Conservation (phyloP, 75 land plant genomes). For the Picea sitchensis region DNA sequence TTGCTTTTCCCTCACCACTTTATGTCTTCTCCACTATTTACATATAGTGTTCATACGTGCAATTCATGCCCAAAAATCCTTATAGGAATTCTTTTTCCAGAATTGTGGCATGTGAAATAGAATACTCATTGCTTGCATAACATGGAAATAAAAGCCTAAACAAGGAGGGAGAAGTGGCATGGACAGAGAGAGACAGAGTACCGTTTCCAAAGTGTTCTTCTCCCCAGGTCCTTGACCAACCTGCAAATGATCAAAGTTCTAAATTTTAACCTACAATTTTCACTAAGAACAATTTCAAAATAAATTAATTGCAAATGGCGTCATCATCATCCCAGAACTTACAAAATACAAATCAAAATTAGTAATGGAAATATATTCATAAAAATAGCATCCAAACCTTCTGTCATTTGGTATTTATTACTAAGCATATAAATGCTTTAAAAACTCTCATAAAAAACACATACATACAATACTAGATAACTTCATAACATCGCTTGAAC, state of each 20-base stretch:
- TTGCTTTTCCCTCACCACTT: no score
- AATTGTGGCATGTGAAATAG: no score
- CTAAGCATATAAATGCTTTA: background rate
- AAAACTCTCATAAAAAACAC: background rate
- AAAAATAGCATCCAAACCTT: background rate
- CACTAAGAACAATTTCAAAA: background rate
- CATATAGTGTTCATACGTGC: no score
- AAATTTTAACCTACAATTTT: background rate
- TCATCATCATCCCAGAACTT: background rate
- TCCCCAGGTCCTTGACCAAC: constrained; percentile 99
- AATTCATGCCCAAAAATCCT: no score
- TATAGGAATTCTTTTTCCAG: no score
- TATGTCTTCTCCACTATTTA: no score
- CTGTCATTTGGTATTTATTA: background rate
- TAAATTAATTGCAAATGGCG: background rate
- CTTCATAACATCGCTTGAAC: background rate
- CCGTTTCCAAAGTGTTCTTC: constrained; percentile 98
- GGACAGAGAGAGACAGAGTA: constrained; percentile 10
- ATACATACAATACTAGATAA: background rate
- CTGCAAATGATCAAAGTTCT: constrained; percentile 22
- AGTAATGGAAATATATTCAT: background rate
- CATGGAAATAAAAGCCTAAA: background rate
- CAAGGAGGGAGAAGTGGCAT: background rate
- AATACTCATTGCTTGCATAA: background rate
- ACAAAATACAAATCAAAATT: background rate